Percentiles rank a stretch among this genome's conserved stretches.
Evolutionary conservation across 208 protist species (phyloP).

Genomic region (Trypanosoma theileri): DNA sequence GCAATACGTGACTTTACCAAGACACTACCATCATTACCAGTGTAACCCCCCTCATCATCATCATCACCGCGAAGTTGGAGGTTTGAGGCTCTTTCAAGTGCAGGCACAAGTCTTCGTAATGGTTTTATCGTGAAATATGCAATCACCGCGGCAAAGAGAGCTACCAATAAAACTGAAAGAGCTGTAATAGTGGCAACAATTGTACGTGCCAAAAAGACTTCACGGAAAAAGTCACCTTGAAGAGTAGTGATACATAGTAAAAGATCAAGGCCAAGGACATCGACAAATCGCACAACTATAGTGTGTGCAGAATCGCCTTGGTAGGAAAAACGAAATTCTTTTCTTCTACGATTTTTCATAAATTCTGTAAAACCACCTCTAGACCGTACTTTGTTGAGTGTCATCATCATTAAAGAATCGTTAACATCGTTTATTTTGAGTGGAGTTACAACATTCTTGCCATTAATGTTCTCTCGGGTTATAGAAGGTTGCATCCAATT

Average conservation of each 20-base stretch:
- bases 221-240: slow-evolving; percentile 46
- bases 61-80: slow-evolving; percentile 40
- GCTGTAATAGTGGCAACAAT: slow-evolving; percentile 36
- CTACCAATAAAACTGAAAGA: slow-evolving; percentile 44
- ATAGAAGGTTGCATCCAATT: slow-evolving; percentile 45
- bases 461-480: background rate
- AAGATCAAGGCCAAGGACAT: slow-evolving; percentile 45
- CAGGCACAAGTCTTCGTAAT: slow-evolving; percentile 42
- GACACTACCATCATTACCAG: slow-evolving; percentile 13
- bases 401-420: slow-evolving; percentile 40
- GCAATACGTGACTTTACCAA: slow-evolving; percentile 12
- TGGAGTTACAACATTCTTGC: background rate
- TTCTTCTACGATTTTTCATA: slow-evolving; percentile 26
- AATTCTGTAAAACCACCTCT: slow-evolving; percentile 33
- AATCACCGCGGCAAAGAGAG: slow-evolving; percentile 43
- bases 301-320: slow-evolving; percentile 32
- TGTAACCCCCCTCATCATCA: slow-evolving; percentile 3
- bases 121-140: slow-evolving; percentile 34
- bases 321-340: slow-evolving; percentile 42
- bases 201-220: background rate
- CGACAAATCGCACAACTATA: slow-evolving; percentile 43
- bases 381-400: slow-evolving; percentile 29
- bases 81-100: slow-evolving; percentile 52
- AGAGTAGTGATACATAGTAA: slow-evolving; percentile 46
- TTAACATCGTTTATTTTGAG: slow-evolving; percentile 37